Evolutionary conservation across 768 basidiomycete genomes (phyloP), one percentile per base, ranked within the genome.

Genomic region (Trametes villosa): DNA sequence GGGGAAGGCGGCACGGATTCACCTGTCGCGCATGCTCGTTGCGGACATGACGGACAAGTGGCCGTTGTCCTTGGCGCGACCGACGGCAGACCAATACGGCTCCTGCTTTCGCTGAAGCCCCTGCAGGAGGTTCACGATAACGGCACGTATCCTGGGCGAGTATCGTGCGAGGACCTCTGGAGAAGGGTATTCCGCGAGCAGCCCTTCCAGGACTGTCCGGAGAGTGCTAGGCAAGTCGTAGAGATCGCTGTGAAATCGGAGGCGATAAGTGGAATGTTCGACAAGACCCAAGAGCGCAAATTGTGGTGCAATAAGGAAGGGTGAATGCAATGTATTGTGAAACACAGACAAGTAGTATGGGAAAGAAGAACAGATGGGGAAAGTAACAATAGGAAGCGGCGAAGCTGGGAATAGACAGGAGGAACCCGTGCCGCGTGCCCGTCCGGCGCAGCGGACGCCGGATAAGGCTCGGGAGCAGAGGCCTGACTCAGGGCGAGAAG

Each of bases 121-220:
- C 18, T 70, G 71, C n/a, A 82, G 72, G 46, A 81, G 71, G n/a
- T 74, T 65, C 47, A 66, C 68, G 29, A 81, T 62, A 27, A 76
- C 67, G 11, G 68, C 68, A 22, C 77, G 76, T 34, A 81, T 69
- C 27, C 65, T 61, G 42, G 79, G 79, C 69, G 76, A 66, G 65
- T 79, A 79, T 22, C 64, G 70, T 46, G 73, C 73, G 54, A 81
- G 65, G 15, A 67, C 65, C 11, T 63, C 65, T 18, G 66, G 68
- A 3, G 78, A 77, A 1, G 80, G 69, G 5, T 68, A 65, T 52
- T 82, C 80, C 26, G 79, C 80, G 18, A 81, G 75, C 56, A 79
- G 78, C n/a, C 71, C 71, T 54, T 81, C 80, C 33, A 81, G 75
- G 20, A 71, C 74, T 3, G 66, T 44, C 31, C 80, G 77, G 3